Evolutionary conservation across 2,329 filamentous ascomycete genomes (phyloP), one percentile per base, ranked within the genome.

Genomic region (Fusarium albidum): DNA sequence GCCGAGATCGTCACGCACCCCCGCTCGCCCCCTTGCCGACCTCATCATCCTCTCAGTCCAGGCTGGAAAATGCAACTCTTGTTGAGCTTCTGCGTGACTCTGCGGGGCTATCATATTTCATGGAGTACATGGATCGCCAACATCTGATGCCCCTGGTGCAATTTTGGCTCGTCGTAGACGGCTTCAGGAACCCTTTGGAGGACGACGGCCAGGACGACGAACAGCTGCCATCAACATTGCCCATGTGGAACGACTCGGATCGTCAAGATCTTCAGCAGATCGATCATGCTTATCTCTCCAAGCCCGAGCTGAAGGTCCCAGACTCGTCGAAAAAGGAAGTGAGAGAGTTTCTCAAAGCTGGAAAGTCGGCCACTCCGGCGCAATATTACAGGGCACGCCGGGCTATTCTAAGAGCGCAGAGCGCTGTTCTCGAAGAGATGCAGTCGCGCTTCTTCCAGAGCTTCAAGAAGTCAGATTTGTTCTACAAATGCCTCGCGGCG

Each of bases 51-150:
- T 71, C 72, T 12, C 75, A 82, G n/a, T 89, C 89, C 3, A 83
- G 82, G 37, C 77, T 93, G 32, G 88, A 92, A 59, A 89, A 90
- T 64, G 88, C 89, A 8, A 87, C 90, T 1, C 79, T 98, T 3
- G 84, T 88, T 11, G 92, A 98, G 61, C 81, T 99, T n/a, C 80
- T 99, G 52, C 89, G 93, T 63, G 92, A 96, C 72, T 85, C 95
- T 3, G 90, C 94, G 1, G 94, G 92, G 1, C 80, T 99, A 9
- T 98, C 95, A 3, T 99, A 96, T 71, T 98, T 99, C 76, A 99
- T 99, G 95, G 95, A 99, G 71, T 98, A 92, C 68, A 99, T 99
- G 95, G 95, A 99, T 71, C 87, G 95, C 34, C 90, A 93, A 69
- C 82, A 84, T 13, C 80, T 94, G 21, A 94, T 98, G 88, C 84